phyloP scores from a whole-genome alignment of 2,329 filamentous ascomycete genomes.

The Colletotrichum orbiculare region DNA sequence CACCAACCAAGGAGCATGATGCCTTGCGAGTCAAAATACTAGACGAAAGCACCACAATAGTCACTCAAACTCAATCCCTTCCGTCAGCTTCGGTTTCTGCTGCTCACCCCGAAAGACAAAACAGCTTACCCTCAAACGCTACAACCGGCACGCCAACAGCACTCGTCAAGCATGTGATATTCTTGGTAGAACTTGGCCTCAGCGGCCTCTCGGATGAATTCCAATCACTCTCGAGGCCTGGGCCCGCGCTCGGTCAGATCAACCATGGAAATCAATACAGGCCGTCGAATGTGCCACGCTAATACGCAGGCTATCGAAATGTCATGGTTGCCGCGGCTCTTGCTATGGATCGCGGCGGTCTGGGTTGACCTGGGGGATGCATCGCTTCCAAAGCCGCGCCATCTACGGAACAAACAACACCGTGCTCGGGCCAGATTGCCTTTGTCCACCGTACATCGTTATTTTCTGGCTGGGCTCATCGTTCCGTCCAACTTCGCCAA shows the following conservation, averaged over 20 bases:
- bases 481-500: no score
- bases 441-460: neutral
- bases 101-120: neutral
- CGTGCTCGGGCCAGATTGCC: conserved; percentile 2
- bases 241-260: neutral
- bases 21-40: conserved; percentile 32
- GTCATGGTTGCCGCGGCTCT: no score
- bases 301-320: no score
- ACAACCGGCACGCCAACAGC: neutral
- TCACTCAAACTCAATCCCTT: conserved; percentile 25
- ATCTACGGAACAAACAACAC: neutral
- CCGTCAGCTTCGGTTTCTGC: neutral
- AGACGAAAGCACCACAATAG: conserved; percentile 25
- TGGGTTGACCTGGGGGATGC: neutral
- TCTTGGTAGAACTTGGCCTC: no score
- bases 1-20: conserved; percentile 16
- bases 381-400: conserved; percentile 3
- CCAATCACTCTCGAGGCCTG: neutral
- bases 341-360: no score
- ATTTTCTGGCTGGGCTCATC: no score
- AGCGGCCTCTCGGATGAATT: no score
- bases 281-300: no score
- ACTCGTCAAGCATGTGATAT: conserved; percentile 21
- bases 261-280: conserved; percentile 17
- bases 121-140: conserved; percentile 1